A percentile compares a stretch with the other conserved stretches of the same genome.
Conservation (phyloP, 371 early-diverging fungal species). For the Mortierella sp. region DNA sequence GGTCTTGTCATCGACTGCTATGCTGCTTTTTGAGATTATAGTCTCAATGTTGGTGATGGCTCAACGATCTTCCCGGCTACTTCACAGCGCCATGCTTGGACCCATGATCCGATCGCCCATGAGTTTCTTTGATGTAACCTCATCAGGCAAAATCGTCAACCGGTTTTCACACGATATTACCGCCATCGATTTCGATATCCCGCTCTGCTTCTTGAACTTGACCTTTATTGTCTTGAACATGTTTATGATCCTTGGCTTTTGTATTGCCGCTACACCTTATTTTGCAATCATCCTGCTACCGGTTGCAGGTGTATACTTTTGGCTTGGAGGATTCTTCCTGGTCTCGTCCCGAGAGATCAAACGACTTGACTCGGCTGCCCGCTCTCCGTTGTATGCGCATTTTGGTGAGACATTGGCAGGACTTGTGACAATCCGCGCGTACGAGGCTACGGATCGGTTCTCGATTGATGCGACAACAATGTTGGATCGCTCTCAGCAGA, state of each 20-base stretch:
- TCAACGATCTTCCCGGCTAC: conserved; percentile 43
- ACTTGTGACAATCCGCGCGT: conserved; percentile 64
- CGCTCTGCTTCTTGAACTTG: conserved; percentile 12
- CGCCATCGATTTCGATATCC: conserved; percentile 63
- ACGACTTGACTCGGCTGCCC: conserved; percentile 60
- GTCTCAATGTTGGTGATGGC: conserved; percentile 7
- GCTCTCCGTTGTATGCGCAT: conserved; percentile 59
- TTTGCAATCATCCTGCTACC: conserved; percentile 16
- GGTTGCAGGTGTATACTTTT: conserved; percentile 19
- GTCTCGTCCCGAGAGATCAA: conserved; percentile 62
- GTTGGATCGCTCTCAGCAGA: conserved; percentile 17
- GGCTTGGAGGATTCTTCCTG: conserved; percentile 61
- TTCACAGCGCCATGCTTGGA: conserved; percentile 55
- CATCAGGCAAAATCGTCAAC: conserved; percentile 81
- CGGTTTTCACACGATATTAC: conserved; percentile 86
- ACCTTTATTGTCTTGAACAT: neutral
- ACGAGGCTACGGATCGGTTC: conserved; percentile 41
- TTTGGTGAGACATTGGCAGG: conserved; percentile 66
- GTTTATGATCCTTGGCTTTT: conserved; percentile 6
- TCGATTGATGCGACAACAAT: conserved; percentile 14
- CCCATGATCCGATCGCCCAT: conserved; percentile 67
- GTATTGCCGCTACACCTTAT: conserved; percentile 9
- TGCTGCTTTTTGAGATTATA: neutral
- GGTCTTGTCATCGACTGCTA: neutral
- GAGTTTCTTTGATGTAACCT: conserved; percentile 82